Percentiles rank a stretch among this genome's conserved stretches.
Evolutionary conservation across 345 rosid species (phyloP).

Genomic region (Moricandia moricandioides): DNA sequence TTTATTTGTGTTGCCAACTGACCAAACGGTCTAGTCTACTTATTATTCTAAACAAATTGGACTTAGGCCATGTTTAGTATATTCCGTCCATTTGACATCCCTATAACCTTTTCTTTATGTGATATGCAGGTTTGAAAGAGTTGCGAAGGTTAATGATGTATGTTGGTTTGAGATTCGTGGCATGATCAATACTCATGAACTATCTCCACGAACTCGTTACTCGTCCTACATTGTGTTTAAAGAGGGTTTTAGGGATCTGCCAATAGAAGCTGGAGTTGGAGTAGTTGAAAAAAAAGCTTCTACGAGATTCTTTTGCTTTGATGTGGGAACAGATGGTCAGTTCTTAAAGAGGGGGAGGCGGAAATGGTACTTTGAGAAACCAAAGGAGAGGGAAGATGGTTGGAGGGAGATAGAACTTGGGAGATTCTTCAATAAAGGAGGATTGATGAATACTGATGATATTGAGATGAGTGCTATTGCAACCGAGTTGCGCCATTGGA

Average conservation of each 20-base stretch:
- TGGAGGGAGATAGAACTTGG: constrained; percentile 28
- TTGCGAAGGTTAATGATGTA: neutral
- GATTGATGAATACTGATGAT: neutral
- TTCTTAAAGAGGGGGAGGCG: neutral
- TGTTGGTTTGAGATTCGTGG: constrained; percentile 29
- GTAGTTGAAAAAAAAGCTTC: constrained; percentile 10
- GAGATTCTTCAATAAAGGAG: constrained; percentile 17
- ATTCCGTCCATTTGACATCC: neutral
- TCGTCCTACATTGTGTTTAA: constrained; percentile 22
- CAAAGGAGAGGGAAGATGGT: constrained; percentile 23
- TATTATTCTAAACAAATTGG: neutral
- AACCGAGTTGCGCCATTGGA: neutral
- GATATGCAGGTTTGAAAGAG: constrained; percentile 11
- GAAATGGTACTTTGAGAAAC: neutral
- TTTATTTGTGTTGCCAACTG: neutral
- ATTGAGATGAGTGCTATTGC: neutral
- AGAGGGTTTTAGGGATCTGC: constrained; percentile 1
- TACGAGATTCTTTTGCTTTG: constrained; percentile 10
- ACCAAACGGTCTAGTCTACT: neutral
- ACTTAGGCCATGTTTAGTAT: neutral
- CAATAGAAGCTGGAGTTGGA: constrained; percentile 26
- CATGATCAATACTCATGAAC: neutral
- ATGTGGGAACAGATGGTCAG: neutral
- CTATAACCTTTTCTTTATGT: neutral
- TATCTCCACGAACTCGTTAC: constrained; percentile 25